Conservation (phyloP, 2,329 filamentous ascomycete species). For the Exophiala oligosperma region DNA sequence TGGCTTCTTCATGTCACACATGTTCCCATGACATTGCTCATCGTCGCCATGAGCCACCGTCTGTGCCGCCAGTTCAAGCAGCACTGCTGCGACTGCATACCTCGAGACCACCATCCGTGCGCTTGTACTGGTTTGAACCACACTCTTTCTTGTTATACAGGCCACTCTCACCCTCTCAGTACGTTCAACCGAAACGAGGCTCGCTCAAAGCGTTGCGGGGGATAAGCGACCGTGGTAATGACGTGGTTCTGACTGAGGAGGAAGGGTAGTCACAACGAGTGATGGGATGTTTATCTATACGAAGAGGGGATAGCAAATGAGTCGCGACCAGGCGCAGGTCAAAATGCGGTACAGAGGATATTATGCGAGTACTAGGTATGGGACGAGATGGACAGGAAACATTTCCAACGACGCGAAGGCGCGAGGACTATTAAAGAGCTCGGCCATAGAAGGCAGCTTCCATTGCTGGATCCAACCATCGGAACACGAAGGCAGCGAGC, state of each 20-base stretch:
- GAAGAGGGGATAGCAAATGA: neutral
- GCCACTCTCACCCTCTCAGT: neutral
- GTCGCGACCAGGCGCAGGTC: neutral
- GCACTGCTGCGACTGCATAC: slow-evolving; percentile 24
- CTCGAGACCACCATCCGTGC: slow-evolving; percentile 22
- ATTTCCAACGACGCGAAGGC: neutral
- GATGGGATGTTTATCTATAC: neutral
- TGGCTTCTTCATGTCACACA: slow-evolving; percentile 25
- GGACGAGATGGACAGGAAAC: neutral
- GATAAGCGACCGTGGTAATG: neutral
- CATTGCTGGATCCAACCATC: slow-evolving; percentile 5
- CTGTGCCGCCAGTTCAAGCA: slow-evolving; percentile 24
- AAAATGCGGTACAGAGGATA: neutral
- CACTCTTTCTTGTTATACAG: slow-evolving; percentile 7
- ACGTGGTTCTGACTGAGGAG: neutral
- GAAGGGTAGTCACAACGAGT: neutral
- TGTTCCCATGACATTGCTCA: slow-evolving; percentile 23
- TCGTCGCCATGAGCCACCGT: slow-evolving; percentile 27
- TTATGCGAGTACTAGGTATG: neutral
- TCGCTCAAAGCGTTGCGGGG: neutral
- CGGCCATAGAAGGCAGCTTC: neutral
- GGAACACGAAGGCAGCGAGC: neutral
- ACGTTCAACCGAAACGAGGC: neutral
- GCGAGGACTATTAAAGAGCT: neutral
- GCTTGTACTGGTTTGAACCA: neutral